Base-by-base conservation (phyloP, 202 grass and related monocot species). In the Schoenoplectus tabernaemontani region DNA sequence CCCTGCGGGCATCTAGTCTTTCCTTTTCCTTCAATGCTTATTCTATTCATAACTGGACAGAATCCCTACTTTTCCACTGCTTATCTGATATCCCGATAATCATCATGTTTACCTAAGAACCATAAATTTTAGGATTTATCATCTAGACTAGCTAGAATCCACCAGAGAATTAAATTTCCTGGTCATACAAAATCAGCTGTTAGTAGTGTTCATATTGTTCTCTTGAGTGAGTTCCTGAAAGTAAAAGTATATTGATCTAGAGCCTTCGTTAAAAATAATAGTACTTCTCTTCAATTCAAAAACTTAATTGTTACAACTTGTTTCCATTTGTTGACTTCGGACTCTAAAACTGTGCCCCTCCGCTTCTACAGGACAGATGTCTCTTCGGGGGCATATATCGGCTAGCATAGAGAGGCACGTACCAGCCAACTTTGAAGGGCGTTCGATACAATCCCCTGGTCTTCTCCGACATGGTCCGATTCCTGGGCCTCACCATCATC, bases 401-500 rank as follows among this genome's bases (percentile, higher is more conserved):
- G 58, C 78, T 34, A 65, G 26, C 26, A 47, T 64, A 30, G 78
- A 79, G 57, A 56, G 71, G 48, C 48, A 56, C 9, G 30, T 56
- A 17, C 71, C 47, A 36, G 30, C 48, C 71, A 56, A 30, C 28
- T 75, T 65, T 64, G 87, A 91, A 70, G 85, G 87, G 64, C 77
- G 81, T n/a, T 47, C 33, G 71, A 51, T 78, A 48, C 81, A 91
- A 86, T 80, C 86, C 76, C 67, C 89, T 16, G 82, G 84, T 54
- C 70, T 92, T 62, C 82, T 91, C 86, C 91, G 54, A 38, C 86
- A 92, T 89, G 91, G 81, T 53, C 68, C 91, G n/a, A 89, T 85
- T 66, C 76, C 83, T 77, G 47, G 68, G 70, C 58, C 76, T 33
- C 71, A 24, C 75, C 32, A 65, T 78, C 82, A 54, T 64, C 93